Evolutionary conservation across 2,329 filamentous ascomycete genomes (phyloP).

Genomic region (Rhexocercosporidium sp.): DNA sequence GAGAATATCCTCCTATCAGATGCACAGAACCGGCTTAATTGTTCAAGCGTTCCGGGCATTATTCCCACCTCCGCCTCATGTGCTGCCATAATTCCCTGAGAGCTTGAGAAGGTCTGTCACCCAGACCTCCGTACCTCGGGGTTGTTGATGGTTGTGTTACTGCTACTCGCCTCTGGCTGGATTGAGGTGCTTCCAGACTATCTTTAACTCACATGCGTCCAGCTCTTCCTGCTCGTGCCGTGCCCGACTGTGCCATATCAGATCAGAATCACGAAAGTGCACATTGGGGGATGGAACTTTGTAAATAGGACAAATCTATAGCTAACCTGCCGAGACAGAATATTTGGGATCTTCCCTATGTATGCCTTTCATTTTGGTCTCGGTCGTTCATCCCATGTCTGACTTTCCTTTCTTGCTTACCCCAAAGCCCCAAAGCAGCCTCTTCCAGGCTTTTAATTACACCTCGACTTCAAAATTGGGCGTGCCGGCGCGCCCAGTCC

Average conservation of each 20-base stretch:
- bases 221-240: not conserved
- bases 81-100: not conserved
- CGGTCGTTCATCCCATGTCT: constrained; percentile 5
- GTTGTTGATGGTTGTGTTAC: not conserved
- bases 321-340: too few relatives aligned
- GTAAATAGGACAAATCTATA: too few relatives aligned
- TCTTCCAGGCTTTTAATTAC: not conserved
- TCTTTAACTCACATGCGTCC: not conserved
- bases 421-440: too few relatives aligned
- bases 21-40: not conserved
- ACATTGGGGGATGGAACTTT: too few relatives aligned
- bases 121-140: not conserved
- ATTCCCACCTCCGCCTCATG: not conserved
- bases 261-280: not conserved
- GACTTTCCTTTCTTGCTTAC: not conserved
- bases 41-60: not conserved
- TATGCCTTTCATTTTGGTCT: not conserved
- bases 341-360: not conserved
- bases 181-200: not conserved
- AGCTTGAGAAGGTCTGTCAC: not conserved
- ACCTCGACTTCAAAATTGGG: not conserved
- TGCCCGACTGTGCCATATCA: too few relatives aligned
- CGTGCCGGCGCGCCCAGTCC: not conserved
- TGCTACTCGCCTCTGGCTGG: not conserved
- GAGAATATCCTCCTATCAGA: not conserved